Base-by-base conservation (phyloP, 768 basidiomycete genomes). In the Pisolithus sp. region DNA sequence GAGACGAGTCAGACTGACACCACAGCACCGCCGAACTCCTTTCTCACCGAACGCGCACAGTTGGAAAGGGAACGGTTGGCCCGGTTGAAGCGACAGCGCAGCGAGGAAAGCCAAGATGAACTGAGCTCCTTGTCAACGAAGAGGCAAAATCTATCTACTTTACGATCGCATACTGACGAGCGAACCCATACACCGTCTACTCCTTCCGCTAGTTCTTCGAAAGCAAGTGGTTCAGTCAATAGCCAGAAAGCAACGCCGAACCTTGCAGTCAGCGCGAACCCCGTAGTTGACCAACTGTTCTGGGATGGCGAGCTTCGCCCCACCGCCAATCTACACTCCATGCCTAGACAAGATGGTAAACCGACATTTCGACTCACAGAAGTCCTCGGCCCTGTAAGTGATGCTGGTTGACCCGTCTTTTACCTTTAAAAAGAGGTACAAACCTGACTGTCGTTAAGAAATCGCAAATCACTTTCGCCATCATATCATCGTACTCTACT, bases 301-400 rank as follows among this genome's bases (percentile, higher is more conserved):
- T 89, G 83, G 82, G 73, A 83, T 34, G 89, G 87, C 7, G 87
- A 89, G 67, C 66, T 87, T 43, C 78, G 89, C 36, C 88, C 85
- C 55, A 89, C 84, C 5, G 86, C 85, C 36, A 88, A 85, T 52
- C 72, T 62, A 55, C 74, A 80, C 58, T 82, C 76, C 17, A 74
- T 80, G 18, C 77, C 76, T 8, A 72, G 77, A 55, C 77, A 76
- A 60, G 83, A 88, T 58, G 77, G 74, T 3, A 74, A 71, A 34
- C 76, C 80, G 1, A 82, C 83, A 3, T 93, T 93, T 60, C 73
- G 83, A 37, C 68, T 92, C 26, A 76, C 81, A 4, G 80, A 90
- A 38, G 75, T 93, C 24, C 66, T 93, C 31, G 88, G 88, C 43
- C 75, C 82, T 52, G 91, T 93, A 62, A 59, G 76, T 71, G 43